A percentile compares a stretch with the other conserved stretches of the same genome.
Evolutionary conservation across 2,329 filamentous ascomycete genomes (phyloP).

Genomic region (Aspergillus awamori): DNA sequence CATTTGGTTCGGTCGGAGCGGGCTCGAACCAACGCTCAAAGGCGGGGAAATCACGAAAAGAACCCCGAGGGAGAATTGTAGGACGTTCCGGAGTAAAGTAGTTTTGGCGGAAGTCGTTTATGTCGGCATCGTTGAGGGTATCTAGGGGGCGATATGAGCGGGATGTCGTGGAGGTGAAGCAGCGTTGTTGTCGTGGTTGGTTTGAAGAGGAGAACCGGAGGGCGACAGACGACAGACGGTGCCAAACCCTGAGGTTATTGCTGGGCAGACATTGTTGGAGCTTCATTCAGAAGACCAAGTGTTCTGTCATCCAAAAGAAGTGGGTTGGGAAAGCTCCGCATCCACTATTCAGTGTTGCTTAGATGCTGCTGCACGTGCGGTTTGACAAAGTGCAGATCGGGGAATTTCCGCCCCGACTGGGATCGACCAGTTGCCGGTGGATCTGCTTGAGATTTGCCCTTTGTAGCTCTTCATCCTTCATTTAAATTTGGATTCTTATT

Average conservation of each 20-base stretch:
- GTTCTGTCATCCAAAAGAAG: not conserved
- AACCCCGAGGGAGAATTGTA: slow-evolving; percentile 51
- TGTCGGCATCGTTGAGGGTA: slow-evolving; percentile 34
- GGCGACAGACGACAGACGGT: slow-evolving; percentile 9
- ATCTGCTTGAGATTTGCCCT: not conserved
- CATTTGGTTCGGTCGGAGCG: slow-evolving; percentile 40
- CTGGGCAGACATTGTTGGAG: slow-evolving; percentile 26
- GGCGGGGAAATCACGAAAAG: slow-evolving; percentile 55
- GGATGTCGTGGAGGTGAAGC: slow-evolving; percentile 8
- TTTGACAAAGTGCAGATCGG: slow-evolving; percentile 1
- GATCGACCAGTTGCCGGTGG: not conserved
- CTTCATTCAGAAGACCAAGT: slow-evolving; percentile 31
- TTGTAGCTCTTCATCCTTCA: not conserved
- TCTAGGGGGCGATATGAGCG: slow-evolving; percentile 29
- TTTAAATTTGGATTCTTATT: not conserved
- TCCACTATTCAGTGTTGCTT: not conserved
- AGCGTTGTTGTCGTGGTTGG: not conserved
- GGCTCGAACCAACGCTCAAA: slow-evolving; percentile 61
- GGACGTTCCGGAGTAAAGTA: slow-evolving; percentile 60
- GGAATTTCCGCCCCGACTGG: slow-evolving; percentile 13
- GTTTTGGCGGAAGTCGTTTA: slow-evolving; percentile 55
- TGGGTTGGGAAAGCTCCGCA: not conserved
- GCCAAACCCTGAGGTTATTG: slow-evolving; percentile 19
- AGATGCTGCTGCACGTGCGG: not conserved
- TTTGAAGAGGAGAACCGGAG: not conserved